A percentile compares a stretch with the other conserved stretches of the same genome.
Conservation (phyloP, 2,329 filamentous ascomycete species). For the Trichoderma arundinaceum region DNA sequence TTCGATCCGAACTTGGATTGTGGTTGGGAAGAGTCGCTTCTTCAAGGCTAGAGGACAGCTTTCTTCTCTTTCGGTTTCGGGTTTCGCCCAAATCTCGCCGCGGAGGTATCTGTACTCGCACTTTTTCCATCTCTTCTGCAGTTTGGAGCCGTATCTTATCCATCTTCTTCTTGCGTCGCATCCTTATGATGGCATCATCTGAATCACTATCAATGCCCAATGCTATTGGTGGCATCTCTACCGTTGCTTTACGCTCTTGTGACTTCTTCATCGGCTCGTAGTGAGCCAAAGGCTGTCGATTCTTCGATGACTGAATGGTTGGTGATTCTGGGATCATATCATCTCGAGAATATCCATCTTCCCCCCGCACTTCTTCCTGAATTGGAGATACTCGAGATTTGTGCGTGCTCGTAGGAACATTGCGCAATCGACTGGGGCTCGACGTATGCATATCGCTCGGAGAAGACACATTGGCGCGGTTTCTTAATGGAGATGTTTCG, state of each 20-base stretch:
- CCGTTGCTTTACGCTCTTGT: constrained; percentile 48
- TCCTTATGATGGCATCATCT: constrained; percentile 43
- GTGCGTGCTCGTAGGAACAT: constrained; percentile 41
- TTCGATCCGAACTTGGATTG: not conserved
- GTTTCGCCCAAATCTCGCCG: constrained; percentile 36
- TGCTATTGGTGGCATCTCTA: constrained; percentile 37
- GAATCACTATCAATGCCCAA: constrained; percentile 45
- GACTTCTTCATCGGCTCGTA: constrained; percentile 56
- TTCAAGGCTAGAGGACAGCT: constrained; percentile 4
- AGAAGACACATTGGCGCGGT: constrained; percentile 54
- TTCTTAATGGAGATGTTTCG: constrained; percentile 57
- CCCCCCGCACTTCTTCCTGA: constrained; percentile 39
- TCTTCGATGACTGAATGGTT: constrained; percentile 37
- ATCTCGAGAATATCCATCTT: constrained; percentile 38
- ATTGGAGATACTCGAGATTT: constrained; percentile 34
- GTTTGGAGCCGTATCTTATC: constrained; percentile 49
- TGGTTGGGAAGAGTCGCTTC: constrained; percentile 4
- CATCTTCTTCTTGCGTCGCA: constrained; percentile 47
- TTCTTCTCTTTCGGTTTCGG: constrained; percentile 41
- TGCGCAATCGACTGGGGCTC: constrained; percentile 48
- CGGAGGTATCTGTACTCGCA: constrained; percentile 45
- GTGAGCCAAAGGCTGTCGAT: constrained; percentile 46
- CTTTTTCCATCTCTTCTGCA: constrained; percentile 48
- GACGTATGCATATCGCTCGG: constrained; percentile 50
- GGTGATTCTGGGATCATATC: constrained; percentile 49